These are phyloP conservation scores for Trebouxia sp. DNA, from an alignment of 139 green algal genomes.

Conservation along the genomic window DNA sequence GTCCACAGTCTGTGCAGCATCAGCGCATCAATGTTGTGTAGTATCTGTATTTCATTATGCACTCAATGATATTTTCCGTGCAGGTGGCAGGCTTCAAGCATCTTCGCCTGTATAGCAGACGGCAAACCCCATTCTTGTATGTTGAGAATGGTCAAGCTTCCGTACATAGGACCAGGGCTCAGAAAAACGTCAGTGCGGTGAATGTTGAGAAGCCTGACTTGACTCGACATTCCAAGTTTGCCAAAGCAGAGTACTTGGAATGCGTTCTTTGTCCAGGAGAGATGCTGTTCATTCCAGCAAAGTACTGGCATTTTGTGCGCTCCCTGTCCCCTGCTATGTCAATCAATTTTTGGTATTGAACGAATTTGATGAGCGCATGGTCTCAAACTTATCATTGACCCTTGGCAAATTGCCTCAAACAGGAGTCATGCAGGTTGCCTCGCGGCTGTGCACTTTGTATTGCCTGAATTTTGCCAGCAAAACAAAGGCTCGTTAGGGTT, in stretches of 20 bases:
- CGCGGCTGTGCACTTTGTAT: no score
- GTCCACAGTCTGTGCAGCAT: no score
- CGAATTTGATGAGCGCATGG: no score
- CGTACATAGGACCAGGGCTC: background rate
- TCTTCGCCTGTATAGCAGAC: constrained; percentile 34
- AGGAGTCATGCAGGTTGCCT: no score
- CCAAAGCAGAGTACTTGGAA: constrained; percentile 55
- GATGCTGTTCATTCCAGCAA: constrained; percentile 86
- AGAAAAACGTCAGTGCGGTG: constrained; percentile 50
- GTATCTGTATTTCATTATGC: no score
- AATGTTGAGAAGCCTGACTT: constrained; percentile 53
- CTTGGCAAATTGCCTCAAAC: no score
- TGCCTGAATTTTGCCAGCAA: no score
- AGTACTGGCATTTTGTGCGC: constrained; percentile 91
- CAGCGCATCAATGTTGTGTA: no score
- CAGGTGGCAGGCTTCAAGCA: constrained; percentile 39
- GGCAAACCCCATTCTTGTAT: constrained; percentile 39
- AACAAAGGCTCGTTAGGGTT: no score
- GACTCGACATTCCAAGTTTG: constrained; percentile 51
- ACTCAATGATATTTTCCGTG: background rate
- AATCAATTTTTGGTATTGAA: constrained; percentile 83
- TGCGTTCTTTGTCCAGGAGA: constrained; percentile 73
- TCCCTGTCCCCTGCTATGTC: constrained; percentile 69
- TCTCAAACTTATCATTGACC: no score
- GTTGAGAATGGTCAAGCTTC: constrained; percentile 8